Evolutionary conservation across 208 protist genomes (phyloP).

Genomic region (Leishmania arabica): DNA sequence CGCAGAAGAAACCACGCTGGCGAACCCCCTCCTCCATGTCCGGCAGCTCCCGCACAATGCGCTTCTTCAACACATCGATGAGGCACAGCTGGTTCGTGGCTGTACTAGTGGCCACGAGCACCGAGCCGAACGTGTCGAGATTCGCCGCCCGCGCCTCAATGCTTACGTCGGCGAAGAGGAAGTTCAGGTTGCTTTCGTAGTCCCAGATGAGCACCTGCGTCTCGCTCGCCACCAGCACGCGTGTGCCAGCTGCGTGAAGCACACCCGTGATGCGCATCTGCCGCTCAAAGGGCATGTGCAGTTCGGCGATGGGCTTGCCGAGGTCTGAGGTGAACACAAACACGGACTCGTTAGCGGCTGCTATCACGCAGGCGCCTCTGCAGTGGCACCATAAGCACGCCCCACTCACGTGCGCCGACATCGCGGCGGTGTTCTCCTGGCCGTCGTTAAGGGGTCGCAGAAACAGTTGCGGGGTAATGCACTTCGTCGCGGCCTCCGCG

Average conservation of each 20-base stretch:
- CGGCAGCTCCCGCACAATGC: slow-evolving; percentile 53
- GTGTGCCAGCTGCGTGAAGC: slow-evolving; percentile 59
- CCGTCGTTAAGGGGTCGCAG: slow-evolving; percentile 65
- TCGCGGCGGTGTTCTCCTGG: slow-evolving; percentile 45
- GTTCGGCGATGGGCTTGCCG: slow-evolving; percentile 44
- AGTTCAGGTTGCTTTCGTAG: slow-evolving; percentile 62
- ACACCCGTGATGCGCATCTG: slow-evolving; percentile 57
- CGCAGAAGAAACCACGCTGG: slow-evolving; percentile 62
- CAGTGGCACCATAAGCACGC: slow-evolving; percentile 44
- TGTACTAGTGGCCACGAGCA: slow-evolving; percentile 46
- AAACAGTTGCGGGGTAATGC: slow-evolving; percentile 55
- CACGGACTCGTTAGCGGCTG: slow-evolving; percentile 54
- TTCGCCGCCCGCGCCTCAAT: slow-evolving; percentile 29
- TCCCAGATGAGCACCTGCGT: slow-evolving; percentile 72
- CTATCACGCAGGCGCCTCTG: slow-evolving; percentile 56
- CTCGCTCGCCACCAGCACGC: slow-evolving; percentile 67
- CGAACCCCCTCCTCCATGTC: slow-evolving; percentile 37
- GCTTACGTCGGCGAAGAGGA: slow-evolving; percentile 49
- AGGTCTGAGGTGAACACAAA: slow-evolving; percentile 49
- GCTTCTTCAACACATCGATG: slow-evolving; percentile 71
- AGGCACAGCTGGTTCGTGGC: slow-evolving; percentile 44
- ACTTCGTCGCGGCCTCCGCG: slow-evolving; percentile 21
- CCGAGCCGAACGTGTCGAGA: slow-evolving; percentile 57
- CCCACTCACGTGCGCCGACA: slow-evolving; percentile 28
- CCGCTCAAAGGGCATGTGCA: slow-evolving; percentile 64